Evolutionary conservation across 345 rosid species (phyloP), one percentile per base, ranked within the genome.

Genomic region (Boechera divaricarpa): DNA sequence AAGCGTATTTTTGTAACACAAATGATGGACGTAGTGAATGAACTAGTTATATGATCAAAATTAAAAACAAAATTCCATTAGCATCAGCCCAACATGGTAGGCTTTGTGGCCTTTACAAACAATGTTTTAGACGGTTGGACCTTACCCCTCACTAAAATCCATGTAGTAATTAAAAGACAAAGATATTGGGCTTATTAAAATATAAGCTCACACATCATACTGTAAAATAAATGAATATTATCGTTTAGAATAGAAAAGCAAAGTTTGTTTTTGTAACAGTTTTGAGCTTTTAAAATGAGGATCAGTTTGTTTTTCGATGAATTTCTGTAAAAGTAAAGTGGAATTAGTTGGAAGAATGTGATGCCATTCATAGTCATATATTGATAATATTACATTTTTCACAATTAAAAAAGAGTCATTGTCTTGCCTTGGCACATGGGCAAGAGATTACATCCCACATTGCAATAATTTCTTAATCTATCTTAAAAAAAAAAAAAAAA

Each of bases 341-440:
- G 24, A 75, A 36, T 42, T n/a, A 75, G 72, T 57, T 2, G 78
- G 42, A 57, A 36, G 65, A 57, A 74, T 56, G 66, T 41, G 66
- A 74, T 55, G 48, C 58, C 33, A 48, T 45, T 26, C 41, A 45
- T 66, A 49, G 28, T 73, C 78, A 67, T 33, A 45, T 5, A 47
- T 24, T 33, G 72, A 10, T 57, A 33, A 45, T 35, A 56, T 56
- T 55, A 45, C 33, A 31, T 16, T 63, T 21, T 8, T 53, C 77
- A 32, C 38, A 53, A 33, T 63, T 41, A 74, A 44, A 26, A 36
- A 41, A 55, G 57, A 44, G 72, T 45, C 78, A 24, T 66, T 45
- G 59, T 74, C 72, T 66, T 56, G 32, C 51, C 59, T 74, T 74
- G 39, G 72, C 65, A 56, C 78, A 74, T 65, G 72, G 59, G 63